Conservation (phyloP, 306 rosid species). For the Lathyrus sativus region DNA sequence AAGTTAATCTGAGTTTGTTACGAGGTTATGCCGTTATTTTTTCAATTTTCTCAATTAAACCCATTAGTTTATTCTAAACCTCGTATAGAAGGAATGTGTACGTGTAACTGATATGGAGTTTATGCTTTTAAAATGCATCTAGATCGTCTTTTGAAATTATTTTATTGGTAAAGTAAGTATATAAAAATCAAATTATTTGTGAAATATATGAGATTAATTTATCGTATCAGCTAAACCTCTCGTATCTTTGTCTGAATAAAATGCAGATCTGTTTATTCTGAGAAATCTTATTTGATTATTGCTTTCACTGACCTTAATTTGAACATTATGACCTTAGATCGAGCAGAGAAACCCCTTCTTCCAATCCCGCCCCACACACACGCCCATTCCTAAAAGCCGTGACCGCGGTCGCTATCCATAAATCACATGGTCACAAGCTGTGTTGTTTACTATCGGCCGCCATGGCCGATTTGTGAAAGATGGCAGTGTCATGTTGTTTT, state of each 20-base stretch:
- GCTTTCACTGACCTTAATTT: constrained; percentile 1
- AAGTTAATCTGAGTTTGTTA: constrained; percentile 7
- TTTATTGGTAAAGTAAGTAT: constrained; percentile 9
- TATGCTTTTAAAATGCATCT: background rate
- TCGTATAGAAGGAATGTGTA: constrained; percentile 6
- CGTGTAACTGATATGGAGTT: background rate
- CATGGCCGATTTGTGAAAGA: background rate
- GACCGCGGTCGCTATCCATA: background rate
- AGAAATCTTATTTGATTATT: background rate
- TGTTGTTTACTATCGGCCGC: background rate
- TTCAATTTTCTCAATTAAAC: constrained; percentile 15
- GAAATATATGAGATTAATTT: constrained; percentile 2
- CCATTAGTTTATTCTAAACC: constrained; percentile 18
- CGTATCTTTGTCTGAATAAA: background rate
- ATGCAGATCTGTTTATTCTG: background rate
- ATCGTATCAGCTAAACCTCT: background rate
- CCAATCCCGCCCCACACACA: background rate
- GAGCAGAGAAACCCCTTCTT: background rate
- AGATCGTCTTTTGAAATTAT: background rate
- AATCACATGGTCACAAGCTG: background rate
- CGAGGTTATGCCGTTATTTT: constrained; percentile 8
- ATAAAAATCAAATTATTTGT: constrained; percentile 9
- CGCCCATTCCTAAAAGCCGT: background rate
- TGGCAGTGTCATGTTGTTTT: background rate
- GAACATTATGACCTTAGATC: background rate